Base-by-base conservation (phyloP, 768 basidiomycete species). In the Mrakia blollopis region DNA sequence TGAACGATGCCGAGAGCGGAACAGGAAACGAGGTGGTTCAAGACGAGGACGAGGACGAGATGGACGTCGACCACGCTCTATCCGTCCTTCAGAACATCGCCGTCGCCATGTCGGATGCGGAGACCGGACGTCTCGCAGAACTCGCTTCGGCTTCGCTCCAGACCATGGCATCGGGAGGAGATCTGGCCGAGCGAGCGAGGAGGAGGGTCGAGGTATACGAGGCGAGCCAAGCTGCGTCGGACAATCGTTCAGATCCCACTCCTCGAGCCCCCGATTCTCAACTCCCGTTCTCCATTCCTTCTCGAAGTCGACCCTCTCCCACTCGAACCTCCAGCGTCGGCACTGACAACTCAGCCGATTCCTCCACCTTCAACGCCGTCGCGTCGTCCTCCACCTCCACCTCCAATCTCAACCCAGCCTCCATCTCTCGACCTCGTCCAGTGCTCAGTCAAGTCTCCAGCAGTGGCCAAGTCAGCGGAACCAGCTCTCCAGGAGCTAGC, bases 401-500 rank as follows among this genome's bases (percentile, higher is more conserved):
- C 50, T 32, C 71, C 14, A 35, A 39, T 6, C 65, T 68, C 25
- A 37, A 32, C 61, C 65, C 70, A 18, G 32, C 65, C 41, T 13
- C 37, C 23, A 10, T 23, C 30, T 68, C 52, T 14, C 28, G 52
- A 1, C 2, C 30, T 39, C 71, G 71, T 7, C 71, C 71, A 25
- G 21, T 28, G 16, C 52, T 72, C 65, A 37, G 39, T 25, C 71
- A 52, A 25, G 30, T 35, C 18, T 23, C 52, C 52, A 50, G 50
- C 35, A 77, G 63, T 32, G 72, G 72, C 14, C 54, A 80, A 25
- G 72, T 76, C 25, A 79, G 81, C 54, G 81, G 80, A 61, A 79
- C 81, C 25, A 74, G 78, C 73, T 78, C 60, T 63, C 77, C n/a
- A 63, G 80, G 52, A 70, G 75, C 76, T 57, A 82, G 81, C 71